Evolutionary conservation across 768 basidiomycete species (phyloP), one percentile per base, ranked within the genome.

Genomic region (Naganishia randhawae): DNA sequence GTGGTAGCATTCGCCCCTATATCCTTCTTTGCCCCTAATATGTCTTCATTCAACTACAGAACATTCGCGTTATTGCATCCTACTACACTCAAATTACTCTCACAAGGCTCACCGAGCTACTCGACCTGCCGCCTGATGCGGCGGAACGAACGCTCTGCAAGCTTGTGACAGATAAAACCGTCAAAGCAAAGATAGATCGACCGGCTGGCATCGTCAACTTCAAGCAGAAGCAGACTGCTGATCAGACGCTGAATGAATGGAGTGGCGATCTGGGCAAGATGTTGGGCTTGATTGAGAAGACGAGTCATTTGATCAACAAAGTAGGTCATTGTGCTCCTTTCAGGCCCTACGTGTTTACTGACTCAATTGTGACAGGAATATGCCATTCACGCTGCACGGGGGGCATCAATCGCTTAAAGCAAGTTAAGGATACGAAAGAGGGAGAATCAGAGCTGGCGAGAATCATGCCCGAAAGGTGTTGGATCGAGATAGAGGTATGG

Each of bases 161-260:
- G 62, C 84, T 99, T 33, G 96, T 98, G 9, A 91, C 93, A 35
- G 89, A 89, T 31, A 90, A 90, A 68, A 91, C 90, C 9, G 86
- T 99, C 50, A 95, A 90, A 86, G 96, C 96, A 31, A 87, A 92
- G 61, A 88, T 92, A 71, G 95, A 99, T 80, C 86, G 96, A 66
- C 93, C 93, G 57, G 84, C 89, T 2, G 94, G 92, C 3, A 85
- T 97, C 65, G 86, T 99, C 66, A 88, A 84, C 76, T 99, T 99
- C 84, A 86, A 87, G 73, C 86, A 84, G 73, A 89, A 89, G 80
- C 86, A 87, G 72, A 87, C 84, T 65, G 86, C 90, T 1, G 94
- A 97, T 76, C 92, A 96, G 74, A 88, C 92, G 6, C 89, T 99
- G 88, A 98, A 98, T 76, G 91, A 92, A 70, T 99, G 96, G 95